phyloP scores from a whole-genome alignment of 768 basidiomycete species.

The Paxillus rubicundulus region DNA sequence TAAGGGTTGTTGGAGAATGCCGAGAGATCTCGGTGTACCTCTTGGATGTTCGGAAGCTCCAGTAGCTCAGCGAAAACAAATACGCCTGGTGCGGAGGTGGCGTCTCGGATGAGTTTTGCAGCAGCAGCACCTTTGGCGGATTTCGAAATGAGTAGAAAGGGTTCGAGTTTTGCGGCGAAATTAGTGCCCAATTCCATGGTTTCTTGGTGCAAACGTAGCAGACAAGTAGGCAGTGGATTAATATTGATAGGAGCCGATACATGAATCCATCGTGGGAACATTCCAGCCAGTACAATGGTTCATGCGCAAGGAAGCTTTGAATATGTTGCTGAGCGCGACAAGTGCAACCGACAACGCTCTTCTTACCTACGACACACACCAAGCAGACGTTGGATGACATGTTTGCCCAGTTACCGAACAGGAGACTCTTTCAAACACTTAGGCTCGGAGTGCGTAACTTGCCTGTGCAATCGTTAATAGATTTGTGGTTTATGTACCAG shows the following conservation, averaged over 20 bases:
- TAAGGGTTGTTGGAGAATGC: background rate
- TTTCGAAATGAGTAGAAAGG: conserved; percentile 88
- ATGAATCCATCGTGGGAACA: too few species aligned
- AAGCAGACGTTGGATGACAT: too few species aligned
- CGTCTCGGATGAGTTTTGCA: conserved; percentile 84
- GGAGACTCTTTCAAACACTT: too few species aligned
- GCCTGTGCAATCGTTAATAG: too few species aligned
- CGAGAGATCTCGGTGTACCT: conserved; percentile 47
- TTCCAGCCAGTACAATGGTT: too few species aligned
- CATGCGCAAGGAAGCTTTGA: too few species aligned
- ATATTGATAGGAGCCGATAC: background rate
- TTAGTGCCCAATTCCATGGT: conserved; percentile 63
- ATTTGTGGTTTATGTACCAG: too few species aligned
- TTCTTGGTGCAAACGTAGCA: background rate
- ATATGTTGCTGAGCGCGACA: too few species aligned
- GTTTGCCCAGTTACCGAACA: too few species aligned
- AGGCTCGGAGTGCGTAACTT: too few species aligned
- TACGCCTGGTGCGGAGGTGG: conserved; percentile 84
- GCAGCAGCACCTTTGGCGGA: conserved; percentile 90
- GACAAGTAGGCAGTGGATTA: background rate
- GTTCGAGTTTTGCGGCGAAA: conserved; percentile 74
- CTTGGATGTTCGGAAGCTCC: conserved; percentile 77
- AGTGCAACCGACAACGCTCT: too few species aligned
- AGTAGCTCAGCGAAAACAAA: conserved; percentile 91
- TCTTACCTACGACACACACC: too few species aligned